Evolutionary conservation across 2,329 filamentous ascomycete species (phyloP).

Genomic region (Camillea tinctor): DNA sequence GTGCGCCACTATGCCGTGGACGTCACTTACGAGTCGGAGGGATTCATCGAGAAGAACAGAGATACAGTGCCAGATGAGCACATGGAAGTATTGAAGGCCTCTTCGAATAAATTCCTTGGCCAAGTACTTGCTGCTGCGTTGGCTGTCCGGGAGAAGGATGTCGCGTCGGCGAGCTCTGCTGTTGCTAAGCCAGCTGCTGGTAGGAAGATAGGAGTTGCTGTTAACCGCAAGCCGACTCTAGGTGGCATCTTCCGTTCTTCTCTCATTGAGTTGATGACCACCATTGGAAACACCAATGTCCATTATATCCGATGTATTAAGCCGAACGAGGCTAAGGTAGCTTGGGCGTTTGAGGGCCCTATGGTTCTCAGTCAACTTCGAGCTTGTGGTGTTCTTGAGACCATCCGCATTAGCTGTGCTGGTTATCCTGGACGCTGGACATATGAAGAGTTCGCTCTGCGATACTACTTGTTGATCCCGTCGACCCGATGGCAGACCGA

Average conservation of each 20-base stretch:
- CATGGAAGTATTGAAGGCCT: conserved; percentile 85
- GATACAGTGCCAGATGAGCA: conserved; percentile 98
- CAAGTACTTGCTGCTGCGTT: conserved; percentile 84
- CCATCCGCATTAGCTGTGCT: conserved; percentile 93
- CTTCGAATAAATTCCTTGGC: conserved; percentile 79
- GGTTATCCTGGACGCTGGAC: conserved; percentile 98
- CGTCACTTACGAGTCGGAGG: conserved; percentile 97
- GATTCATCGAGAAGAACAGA: conserved; percentile 99
- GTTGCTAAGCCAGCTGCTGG: conserved; percentile 79
- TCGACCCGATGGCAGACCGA: conserved; percentile 90
- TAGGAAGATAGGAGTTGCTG: conserved; percentile 85
- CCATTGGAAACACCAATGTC: conserved; percentile 96
- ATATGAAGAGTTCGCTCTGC: conserved; percentile 94
- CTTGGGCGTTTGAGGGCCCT: conserved; percentile 97
- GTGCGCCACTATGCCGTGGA: conserved; percentile 98
- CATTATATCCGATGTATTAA: conserved; percentile 99
- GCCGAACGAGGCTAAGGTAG: conserved; percentile 92
- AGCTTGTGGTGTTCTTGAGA: conserved; percentile 98
- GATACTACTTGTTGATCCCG: conserved; percentile 97
- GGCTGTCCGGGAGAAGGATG: conserved; percentile 85
- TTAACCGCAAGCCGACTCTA: conserved; percentile 93
- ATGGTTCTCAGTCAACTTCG: conserved; percentile 98
- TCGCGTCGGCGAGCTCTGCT: conserved; percentile 60
- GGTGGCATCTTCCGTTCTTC: conserved; percentile 99
- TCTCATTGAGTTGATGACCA: conserved; percentile 95